Evolutionary conservation across 2,329 filamentous ascomycete species (phyloP).

Genomic region (Aspergillus sp.): DNA sequence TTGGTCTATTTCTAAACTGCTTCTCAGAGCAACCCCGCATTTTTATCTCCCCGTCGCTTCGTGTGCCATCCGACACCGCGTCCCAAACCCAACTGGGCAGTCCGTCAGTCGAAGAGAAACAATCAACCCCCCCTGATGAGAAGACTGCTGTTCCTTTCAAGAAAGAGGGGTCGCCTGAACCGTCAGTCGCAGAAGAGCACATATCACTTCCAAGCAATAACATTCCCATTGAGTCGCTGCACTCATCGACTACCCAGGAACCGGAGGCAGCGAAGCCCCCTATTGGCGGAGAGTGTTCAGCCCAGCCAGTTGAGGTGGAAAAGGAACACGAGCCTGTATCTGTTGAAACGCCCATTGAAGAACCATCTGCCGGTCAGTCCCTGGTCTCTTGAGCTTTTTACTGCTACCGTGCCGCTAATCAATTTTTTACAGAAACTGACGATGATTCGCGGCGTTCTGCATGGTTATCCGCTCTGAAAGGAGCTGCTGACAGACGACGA

Average conservation of each 20-base stretch:
- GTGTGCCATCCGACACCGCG: neutral
- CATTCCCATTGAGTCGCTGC: neutral
- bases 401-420: neutral
- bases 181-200: neutral
- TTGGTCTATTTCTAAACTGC: conserved; percentile 7
- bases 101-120: neutral
- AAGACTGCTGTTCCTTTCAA: neutral
- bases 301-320: neutral
- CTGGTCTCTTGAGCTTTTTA: neutral
- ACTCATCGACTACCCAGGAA: neutral
- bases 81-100: neutral
- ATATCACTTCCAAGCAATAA: neutral
- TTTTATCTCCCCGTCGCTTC: neutral
- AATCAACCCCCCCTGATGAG: neutral
- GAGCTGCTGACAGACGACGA: conserved; percentile 29
- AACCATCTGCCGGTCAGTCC: neutral
- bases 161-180: neutral
- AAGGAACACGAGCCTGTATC: neutral
- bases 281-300: neutral
- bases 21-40: conserved; percentile 8
- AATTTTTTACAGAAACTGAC: conserved; percentile 8
- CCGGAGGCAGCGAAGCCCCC: neutral
- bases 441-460: conserved; percentile 12
- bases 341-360: neutral
- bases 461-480: conserved; percentile 25